Base-by-base conservation (phyloP, 2,329 filamentous ascomycete species). In the Capronia americana region DNA sequence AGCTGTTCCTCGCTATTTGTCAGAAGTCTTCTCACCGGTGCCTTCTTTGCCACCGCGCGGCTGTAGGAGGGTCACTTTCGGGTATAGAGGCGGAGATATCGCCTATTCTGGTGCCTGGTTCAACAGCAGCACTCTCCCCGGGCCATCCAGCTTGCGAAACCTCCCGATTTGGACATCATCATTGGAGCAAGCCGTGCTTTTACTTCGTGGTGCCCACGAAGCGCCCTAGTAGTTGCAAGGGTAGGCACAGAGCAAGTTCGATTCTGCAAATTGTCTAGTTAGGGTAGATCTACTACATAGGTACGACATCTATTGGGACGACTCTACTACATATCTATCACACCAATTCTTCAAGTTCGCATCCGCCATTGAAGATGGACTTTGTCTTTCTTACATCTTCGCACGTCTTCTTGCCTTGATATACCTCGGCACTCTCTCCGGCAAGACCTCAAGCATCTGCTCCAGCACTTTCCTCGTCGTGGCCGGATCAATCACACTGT, bases 391-490 rank as follows among this genome's bases (percentile, higher is more conserved):
- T 68, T 55, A 68, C 12, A 68, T 68, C 66, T 68, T 68, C 44
- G 66, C 63, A 58, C 64, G 41, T 66, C 66, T 61, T 61, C 63
- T 66, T 66, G 63, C 66, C 60, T 61, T 66, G 8, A 66, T 17
- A 64, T 66, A 68, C n/a, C 28, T 66, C 41, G 66, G 66, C 44
- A 68, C 66, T 61, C 66, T 64, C 66, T 66, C 50, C 28, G 66
- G 66, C 41, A 68, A 50, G 46, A 68, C 66, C 34, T 61, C 56
- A 46, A 68, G 63, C 66, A 68, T 68, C 50, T 66, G 60, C 63
- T 68, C 66, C 54, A 68, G 63, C 66, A 63, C 64, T 54, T 66
- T 66, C 60, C 66, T 68, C 60, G 66, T 68, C 48, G 63, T 68
- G 34, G 66, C 66, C 14, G 66, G 66, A 61, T 68, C 66, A 55